These are phyloP conservation scores for Pleurotus citrinopileatus DNA, from an alignment of 768 basidiomycete genomes.

Conservation along the genomic window DNA sequence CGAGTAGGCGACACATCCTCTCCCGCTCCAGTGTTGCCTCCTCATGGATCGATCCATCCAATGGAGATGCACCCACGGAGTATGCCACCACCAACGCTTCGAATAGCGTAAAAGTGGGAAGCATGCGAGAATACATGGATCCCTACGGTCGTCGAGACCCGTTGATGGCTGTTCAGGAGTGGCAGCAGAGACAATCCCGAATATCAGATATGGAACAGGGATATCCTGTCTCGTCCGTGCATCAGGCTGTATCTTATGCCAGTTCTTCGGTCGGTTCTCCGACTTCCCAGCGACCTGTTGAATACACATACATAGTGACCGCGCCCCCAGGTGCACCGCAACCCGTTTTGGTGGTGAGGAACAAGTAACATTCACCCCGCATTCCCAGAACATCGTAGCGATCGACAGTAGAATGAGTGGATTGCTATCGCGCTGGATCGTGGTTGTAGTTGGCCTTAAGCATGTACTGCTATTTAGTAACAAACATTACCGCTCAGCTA, in stretches of 20 bases:
- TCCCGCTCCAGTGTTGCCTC: neutral
- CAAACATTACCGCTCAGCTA: too few relatives aligned
- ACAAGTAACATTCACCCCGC: neutral
- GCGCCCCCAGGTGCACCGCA: neutral
- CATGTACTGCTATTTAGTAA: neutral
- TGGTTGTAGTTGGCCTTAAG: neutral
- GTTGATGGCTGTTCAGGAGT: neutral
- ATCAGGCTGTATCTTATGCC: too few relatives aligned
- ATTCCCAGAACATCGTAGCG: too few relatives aligned
- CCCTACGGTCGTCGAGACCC: constrained; percentile 3
- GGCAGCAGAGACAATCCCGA: constrained; percentile 5
- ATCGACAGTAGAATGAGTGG: neutral
- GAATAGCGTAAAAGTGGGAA: constrained; percentile 3
- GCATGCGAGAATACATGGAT: neutral
- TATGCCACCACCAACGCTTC: neutral
- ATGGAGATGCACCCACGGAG: neutral
- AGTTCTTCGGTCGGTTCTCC: too few relatives aligned
- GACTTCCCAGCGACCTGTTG: too few relatives aligned
- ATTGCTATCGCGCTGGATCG: neutral
- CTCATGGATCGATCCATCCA: constrained; percentile 1
- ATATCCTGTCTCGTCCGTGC: too few relatives aligned
- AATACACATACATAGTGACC: neutral
- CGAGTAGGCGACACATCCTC: constrained; percentile 1
- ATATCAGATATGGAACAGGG: neutral
- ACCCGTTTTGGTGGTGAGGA: neutral